Evolutionary conservation across 2,329 filamentous ascomycete genomes (phyloP).

Genomic region (Zarea fungicola): DNA sequence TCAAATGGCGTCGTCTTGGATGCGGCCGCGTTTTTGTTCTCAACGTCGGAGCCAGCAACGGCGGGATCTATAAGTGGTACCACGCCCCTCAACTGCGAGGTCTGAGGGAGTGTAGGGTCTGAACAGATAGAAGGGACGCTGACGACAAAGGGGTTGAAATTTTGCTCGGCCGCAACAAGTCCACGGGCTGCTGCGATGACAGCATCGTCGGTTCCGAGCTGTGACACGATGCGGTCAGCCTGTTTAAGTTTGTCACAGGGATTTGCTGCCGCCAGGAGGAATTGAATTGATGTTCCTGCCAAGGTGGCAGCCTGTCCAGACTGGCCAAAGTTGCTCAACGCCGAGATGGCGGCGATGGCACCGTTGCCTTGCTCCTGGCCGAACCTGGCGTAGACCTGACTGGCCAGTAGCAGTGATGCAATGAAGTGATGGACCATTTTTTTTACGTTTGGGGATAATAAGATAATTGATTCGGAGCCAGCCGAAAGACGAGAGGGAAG

Average conservation of each 20-base stretch:
- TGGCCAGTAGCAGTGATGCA: no score
- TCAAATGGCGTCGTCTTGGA: slow-evolving; percentile 51
- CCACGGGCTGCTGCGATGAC: slow-evolving; percentile 58
- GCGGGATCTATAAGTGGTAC: slow-evolving; percentile 62
- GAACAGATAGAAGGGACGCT: slow-evolving; percentile 58
- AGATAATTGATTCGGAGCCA: no score
- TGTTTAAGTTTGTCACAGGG: slow-evolving; percentile 62
- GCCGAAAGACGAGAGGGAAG: no score
- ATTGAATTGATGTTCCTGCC: slow-evolving; percentile 54
- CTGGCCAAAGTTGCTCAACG: slow-evolving; percentile 48
- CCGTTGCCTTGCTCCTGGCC: slow-evolving; percentile 51
- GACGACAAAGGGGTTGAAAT: slow-evolving; percentile 64
- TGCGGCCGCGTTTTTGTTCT: slow-evolving; percentile 54
- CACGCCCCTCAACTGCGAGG: slow-evolving; percentile 57
- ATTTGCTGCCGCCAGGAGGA: slow-evolving; percentile 59
- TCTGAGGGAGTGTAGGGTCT: slow-evolving; percentile 57
- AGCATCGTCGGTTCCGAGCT: slow-evolving; percentile 54
- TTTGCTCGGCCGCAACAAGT: slow-evolving; percentile 64
- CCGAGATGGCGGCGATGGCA: slow-evolving; percentile 49
- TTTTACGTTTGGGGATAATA: no score
- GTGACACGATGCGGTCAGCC: slow-evolving; percentile 58
- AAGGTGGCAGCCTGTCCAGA: slow-evolving; percentile 60
- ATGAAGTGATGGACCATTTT: no score
- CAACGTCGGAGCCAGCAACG: slow-evolving; percentile 49
- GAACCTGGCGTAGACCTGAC: slow-evolving; percentile 40